phyloP scores from a whole-genome alignment of 768 basidiomycete species.

The Hypsizygus marmoreus region DNA sequence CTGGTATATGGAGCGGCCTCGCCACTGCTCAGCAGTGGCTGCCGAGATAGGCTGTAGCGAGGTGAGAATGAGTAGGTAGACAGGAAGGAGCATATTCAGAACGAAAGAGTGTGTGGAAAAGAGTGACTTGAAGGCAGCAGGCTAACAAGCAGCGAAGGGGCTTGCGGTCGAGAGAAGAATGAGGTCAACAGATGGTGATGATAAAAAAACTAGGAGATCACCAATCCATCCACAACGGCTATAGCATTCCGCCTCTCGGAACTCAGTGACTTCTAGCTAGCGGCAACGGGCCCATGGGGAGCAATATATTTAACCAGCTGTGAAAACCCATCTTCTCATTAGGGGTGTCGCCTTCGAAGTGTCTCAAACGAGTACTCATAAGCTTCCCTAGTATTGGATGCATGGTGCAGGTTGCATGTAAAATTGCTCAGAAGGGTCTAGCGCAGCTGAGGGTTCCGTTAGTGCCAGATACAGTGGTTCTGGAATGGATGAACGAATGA shows the following conservation, averaged over 20 bases:
- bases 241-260: not conserved
- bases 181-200: not conserved
- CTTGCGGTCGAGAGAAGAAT: not conserved
- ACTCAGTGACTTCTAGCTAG: no score
- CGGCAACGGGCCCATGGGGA: no score
- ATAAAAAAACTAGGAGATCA: not conserved
- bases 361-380: no score
- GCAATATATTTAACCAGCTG: no score
- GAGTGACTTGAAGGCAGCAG: constrained; percentile 4
- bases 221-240: not conserved
- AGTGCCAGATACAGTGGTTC: no score
- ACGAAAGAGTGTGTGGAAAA: constrained; percentile 17
- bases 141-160: not conserved
- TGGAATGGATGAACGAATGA: no score
- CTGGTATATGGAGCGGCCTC: constrained; percentile 82
- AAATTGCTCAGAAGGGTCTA: no score
- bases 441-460: no score
- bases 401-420: no score
- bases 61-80: constrained; percentile 23
- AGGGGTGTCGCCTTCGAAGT: no score
- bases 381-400: no score
- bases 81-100: constrained; percentile 26
- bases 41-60: constrained; percentile 39
- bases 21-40: constrained; percentile 75
- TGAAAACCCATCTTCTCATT: no score